A percentile compares a stretch with the other conserved stretches of the same genome.
phyloP scores from a whole-genome alignment of 306 rosid genomes.

The Citrullus mucosospermus region DNA sequence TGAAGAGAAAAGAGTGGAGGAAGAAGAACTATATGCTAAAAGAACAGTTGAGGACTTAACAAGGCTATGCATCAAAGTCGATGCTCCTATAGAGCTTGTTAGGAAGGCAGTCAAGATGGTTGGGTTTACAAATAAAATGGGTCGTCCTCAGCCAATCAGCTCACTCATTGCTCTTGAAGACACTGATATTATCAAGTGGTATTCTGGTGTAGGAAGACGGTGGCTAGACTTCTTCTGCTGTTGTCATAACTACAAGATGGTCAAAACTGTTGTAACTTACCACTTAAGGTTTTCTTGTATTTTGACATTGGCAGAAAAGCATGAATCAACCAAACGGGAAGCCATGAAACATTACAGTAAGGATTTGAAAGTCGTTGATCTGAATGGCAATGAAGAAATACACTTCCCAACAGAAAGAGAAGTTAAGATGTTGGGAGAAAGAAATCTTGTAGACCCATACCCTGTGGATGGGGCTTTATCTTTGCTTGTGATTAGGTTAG shows the following conservation, averaged over 20 bases:
- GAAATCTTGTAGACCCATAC: constrained; percentile 66
- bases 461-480: constrained; percentile 64
- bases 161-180: constrained; percentile 67
- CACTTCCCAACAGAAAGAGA: constrained; percentile 76
- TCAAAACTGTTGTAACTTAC: constrained; percentile 66
- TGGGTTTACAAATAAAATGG: constrained; percentile 84
- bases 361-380: constrained; percentile 66
- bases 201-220: constrained; percentile 74
- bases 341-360: constrained; percentile 67
- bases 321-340: constrained; percentile 67
- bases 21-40: constrained; percentile 53
- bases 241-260: constrained; percentile 73
- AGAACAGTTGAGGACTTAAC: constrained; percentile 71
- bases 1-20: constrained; percentile 42
- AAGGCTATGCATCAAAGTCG: constrained; percentile 64
- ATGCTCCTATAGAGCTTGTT: constrained; percentile 57
- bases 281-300: constrained; percentile 92
- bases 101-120: constrained; percentile 61
- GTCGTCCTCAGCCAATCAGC: constrained; percentile 68
- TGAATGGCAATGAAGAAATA: constrained; percentile 51
- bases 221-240: constrained; percentile 84
- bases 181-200: constrained; percentile 72
- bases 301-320: constrained; percentile 80
- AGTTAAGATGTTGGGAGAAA: constrained; percentile 87
- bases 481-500: constrained; percentile 60